These are phyloP conservation scores for Nematocida sp. DNA, from an alignment of 371 early-diverging fungal species.

Conservation along the genomic window DNA sequence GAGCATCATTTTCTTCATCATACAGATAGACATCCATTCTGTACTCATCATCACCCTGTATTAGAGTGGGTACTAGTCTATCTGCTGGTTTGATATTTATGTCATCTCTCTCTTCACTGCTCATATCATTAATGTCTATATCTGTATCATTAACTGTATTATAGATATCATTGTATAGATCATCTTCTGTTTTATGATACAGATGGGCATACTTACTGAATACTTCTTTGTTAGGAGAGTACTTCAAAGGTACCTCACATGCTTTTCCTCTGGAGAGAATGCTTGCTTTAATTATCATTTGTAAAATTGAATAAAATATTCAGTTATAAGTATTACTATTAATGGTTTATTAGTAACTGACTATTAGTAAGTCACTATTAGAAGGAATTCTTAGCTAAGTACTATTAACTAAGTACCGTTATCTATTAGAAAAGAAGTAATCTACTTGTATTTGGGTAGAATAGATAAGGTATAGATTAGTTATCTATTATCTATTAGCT, in stretches of 20 bases:
- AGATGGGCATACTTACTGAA: constrained; percentile 31
- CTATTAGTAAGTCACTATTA: too few relatives aligned
- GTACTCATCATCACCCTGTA: background rate
- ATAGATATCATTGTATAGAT: constrained; percentile 10
- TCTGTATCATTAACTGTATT: background rate
- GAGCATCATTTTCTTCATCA: constrained; percentile 29
- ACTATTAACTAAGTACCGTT: too few relatives aligned
- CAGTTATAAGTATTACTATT: too few relatives aligned
- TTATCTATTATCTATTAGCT: too few relatives aligned
- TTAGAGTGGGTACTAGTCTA: constrained; percentile 14
- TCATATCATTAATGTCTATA: constrained; percentile 32
- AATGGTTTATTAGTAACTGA: too few relatives aligned
- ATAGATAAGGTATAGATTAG: too few relatives aligned
- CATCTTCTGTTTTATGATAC: constrained; percentile 24
- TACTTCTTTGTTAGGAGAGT: constrained; percentile 15
- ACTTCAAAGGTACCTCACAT: constrained; percentile 15
- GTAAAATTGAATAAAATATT: too few relatives aligned
- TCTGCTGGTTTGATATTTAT: constrained; percentile 24
- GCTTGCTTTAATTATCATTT: constrained; percentile 35
- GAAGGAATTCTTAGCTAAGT: too few relatives aligned
- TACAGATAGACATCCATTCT: constrained; percentile 23
- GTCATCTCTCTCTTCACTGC: constrained; percentile 51
- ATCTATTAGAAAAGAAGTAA: too few relatives aligned
- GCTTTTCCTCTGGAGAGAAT: constrained; percentile 26
- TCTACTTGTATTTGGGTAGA: too few relatives aligned